Conservation (phyloP, 164 flowering plant genomes). For the Vitis rupestris region DNA sequence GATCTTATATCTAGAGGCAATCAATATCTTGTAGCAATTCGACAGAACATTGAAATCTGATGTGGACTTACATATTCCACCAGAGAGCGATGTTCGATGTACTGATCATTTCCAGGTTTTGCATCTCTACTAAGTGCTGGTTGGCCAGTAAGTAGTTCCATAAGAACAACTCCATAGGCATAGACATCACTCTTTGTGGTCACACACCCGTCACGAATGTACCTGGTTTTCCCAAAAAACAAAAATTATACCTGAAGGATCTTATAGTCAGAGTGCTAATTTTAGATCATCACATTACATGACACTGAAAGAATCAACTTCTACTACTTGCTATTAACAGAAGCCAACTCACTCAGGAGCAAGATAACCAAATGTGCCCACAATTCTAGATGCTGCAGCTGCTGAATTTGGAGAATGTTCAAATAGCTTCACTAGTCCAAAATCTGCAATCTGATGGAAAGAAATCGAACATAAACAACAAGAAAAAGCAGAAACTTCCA, state of each 20-base stretch:
- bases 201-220: slow-evolving; percentile 30
- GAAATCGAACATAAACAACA: neutral
- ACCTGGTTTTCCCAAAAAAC: too few species aligned
- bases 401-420: slow-evolving; percentile 26
- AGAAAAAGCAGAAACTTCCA: neutral
- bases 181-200: slow-evolving; percentile 36
- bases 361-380: slow-evolving; percentile 44
- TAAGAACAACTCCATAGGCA: slow-evolving; percentile 33
- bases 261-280: neutral
- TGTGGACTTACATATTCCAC: slow-evolving; percentile 24
- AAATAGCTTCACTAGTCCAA: slow-evolving; percentile 35
- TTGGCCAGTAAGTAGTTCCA: slow-evolving; percentile 35
- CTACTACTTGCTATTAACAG: neutral
- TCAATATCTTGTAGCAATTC: too few species aligned
- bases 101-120: slow-evolving; percentile 16
- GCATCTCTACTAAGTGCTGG: slow-evolving; percentile 24
- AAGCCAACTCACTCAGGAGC: slow-evolving; percentile 36
- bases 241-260: too few species aligned
- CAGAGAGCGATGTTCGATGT: slow-evolving; percentile 25
- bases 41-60: neutral
- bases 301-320: neutral
- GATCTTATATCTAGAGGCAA: too few species aligned
- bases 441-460: slow-evolving; percentile 35
- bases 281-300: neutral
- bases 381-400: slow-evolving; percentile 25